phyloP scores from a whole-genome alignment of 2,329 filamentous ascomycete genomes.

The Cadophora sp. region DNA sequence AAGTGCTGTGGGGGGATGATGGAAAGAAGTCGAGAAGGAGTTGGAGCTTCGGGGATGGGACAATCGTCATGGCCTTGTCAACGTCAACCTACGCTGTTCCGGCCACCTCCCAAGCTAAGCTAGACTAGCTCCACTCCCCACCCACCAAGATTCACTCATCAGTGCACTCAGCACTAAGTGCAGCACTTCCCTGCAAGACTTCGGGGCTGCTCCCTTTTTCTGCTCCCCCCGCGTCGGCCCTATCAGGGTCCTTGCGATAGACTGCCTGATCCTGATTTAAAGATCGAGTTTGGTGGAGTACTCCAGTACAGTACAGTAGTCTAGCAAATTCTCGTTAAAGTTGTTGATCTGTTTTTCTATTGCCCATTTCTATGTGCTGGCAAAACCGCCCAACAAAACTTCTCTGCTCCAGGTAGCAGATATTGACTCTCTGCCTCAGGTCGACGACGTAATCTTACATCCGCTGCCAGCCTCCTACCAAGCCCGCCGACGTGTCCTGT shows the following conservation, averaged over 20 bases:
- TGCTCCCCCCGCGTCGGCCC: not conserved
- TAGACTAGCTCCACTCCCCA: not conserved
- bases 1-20: constrained; percentile 1
- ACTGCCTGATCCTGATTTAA: not conserved
- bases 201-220: constrained; percentile 9
- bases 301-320: not conserved
- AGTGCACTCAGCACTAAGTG: no score
- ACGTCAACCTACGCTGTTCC: not conserved
- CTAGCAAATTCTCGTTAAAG: not conserved
- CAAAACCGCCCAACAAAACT: not conserved
- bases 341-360: not conserved
- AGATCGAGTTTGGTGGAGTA: not conserved
- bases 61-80: constrained; percentile 19
- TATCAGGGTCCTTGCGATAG: not conserved
- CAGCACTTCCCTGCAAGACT: not conserved
- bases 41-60: constrained; percentile 14
- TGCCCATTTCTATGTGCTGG: not conserved
- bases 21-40: constrained; percentile 3
- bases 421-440: not conserved
- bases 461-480: not conserved
- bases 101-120: not conserved
- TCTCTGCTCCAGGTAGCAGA: not conserved
- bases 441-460: not conserved
- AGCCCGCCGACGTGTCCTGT: constrained; percentile 15
- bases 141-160: not conserved